Evolutionary conservation across 352 stramenopile genomes (phyloP).

Genomic region (Hyaloperonospora arabidopsidis): DNA sequence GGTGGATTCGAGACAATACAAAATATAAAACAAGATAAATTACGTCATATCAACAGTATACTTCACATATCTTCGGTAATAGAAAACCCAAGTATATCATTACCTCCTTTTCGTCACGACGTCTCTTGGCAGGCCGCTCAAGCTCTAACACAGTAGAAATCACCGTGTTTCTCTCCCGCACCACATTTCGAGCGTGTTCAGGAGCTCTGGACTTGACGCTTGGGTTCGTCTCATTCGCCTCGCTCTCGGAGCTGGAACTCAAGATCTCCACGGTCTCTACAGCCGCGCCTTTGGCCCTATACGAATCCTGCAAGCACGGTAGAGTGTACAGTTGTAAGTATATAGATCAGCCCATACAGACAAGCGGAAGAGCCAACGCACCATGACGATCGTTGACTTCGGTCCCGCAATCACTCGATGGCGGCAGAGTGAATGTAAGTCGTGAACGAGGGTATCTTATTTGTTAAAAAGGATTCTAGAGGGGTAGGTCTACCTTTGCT

Average conservation of each 20-base stretch:
- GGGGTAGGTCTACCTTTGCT: neutral
- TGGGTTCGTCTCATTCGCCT: constrained; percentile 9
- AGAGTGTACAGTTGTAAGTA: neutral
- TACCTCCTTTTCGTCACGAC: constrained; percentile 14
- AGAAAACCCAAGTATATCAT: constrained; percentile 18
- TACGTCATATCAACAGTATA: constrained; percentile 3
- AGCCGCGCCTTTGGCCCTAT: neutral
- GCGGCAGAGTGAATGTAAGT: too few relatives aligned
- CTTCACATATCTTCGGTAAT: neutral
- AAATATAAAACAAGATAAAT: constrained; percentile 9
- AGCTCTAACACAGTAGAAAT: constrained; percentile 17
- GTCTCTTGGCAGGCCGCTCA: constrained; percentile 20
- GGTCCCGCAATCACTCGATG: too few relatives aligned
- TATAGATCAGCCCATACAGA: too few relatives aligned
- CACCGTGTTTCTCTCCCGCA: constrained; percentile 8
- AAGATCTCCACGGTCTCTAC: constrained; percentile 19
- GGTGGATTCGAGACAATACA: constrained; percentile 2
- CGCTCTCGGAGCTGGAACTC: constrained; percentile 27
- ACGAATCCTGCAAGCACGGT: constrained; percentile 7
- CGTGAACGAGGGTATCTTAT: too few relatives aligned
- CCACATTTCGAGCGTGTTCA: constrained; percentile 25
- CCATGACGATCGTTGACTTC: neutral
- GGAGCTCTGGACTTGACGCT: constrained; percentile 33
- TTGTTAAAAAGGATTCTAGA: too few relatives aligned
- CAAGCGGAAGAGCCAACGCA: neutral